phyloP scores from a whole-genome alignment of 805 yeast genomes.

The Metschnikowia similis region DNA sequence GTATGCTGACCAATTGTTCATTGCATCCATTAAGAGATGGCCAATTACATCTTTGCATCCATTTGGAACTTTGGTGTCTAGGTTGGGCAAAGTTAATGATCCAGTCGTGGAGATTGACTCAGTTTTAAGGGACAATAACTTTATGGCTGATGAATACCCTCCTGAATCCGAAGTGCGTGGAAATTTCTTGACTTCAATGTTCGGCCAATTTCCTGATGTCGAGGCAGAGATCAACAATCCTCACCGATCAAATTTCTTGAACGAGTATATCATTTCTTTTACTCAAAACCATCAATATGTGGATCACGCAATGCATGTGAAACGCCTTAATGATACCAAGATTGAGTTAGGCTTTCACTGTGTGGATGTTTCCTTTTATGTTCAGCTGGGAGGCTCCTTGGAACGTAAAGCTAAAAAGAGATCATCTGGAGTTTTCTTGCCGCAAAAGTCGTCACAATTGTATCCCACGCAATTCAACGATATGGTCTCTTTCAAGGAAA shows the following conservation, averaged over 20 bases:
- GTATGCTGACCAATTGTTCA: constrained; percentile 77
- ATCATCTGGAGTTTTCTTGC: constrained; percentile 82
- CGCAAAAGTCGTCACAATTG: constrained; percentile 66
- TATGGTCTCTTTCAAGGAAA: constrained; percentile 56
- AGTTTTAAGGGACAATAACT: constrained; percentile 81
- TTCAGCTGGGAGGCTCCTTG: constrained; percentile 68
- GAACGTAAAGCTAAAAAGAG: constrained; percentile 90
- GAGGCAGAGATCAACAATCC: constrained; percentile 33
- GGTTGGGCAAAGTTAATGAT: constrained; percentile 77
- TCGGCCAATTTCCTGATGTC: constrained; percentile 38
- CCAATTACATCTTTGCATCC: constrained; percentile 98
- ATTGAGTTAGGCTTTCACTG: constrained; percentile 85
- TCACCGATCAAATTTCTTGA: constrained; percentile 49
- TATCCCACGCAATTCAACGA: constrained; percentile 65
- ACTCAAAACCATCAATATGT: constrained; percentile 53
- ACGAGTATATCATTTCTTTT: constrained; percentile 63
- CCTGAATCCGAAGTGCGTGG: constrained; percentile 30
- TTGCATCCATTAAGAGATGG: constrained; percentile 97
- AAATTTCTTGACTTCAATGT: constrained; percentile 8
- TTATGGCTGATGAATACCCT: constrained; percentile 76
- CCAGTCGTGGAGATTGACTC: constrained; percentile 80
- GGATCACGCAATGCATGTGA: constrained; percentile 84
- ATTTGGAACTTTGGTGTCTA: constrained; percentile 87
- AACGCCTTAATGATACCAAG: constrained; percentile 51
- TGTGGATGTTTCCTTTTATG: constrained; percentile 68